These are phyloP conservation scores for Vaccinium myrtillus DNA, from an alignment of 148 eudicot species.

Conservation along the genomic window DNA sequence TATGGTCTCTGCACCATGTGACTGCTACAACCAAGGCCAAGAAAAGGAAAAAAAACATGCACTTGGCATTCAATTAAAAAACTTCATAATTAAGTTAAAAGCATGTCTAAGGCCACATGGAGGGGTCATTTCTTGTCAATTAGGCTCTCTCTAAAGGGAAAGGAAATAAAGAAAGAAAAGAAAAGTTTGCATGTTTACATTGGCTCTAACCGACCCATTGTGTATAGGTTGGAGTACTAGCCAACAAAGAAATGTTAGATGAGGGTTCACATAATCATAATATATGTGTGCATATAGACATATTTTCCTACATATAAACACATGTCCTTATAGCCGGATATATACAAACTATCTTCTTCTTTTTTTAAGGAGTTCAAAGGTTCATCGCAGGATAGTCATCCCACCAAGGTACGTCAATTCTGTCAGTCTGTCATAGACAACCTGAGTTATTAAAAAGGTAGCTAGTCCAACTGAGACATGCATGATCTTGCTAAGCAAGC, in stretches of 20 bases:
- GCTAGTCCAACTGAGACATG: too few species aligned
- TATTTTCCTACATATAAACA: not conserved
- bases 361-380: not conserved
- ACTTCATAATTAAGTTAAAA: not conserved
- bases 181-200: not conserved
- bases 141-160: not conserved
- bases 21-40: not conserved
- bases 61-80: not conserved
- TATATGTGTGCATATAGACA: not conserved
- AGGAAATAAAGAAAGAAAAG: not conserved
- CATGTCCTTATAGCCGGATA: not conserved
- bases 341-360: not conserved
- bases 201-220: not conserved
- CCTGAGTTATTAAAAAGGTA: too few species aligned
- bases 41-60: not conserved
- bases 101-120: conserved; percentile 17
- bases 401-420: not conserved
- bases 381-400: not conserved
- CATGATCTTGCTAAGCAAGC: too few species aligned
- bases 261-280: not conserved
- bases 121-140: conserved; percentile 17
- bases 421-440: too few species aligned
- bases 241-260: too few species aligned
- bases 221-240: too few species aligned
- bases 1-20: not conserved